A percentile compares a stretch with the other conserved stretches of the same genome.
Conservation (phyloP, 2,329 filamentous ascomycete genomes). For the Clarireedia sp. region DNA sequence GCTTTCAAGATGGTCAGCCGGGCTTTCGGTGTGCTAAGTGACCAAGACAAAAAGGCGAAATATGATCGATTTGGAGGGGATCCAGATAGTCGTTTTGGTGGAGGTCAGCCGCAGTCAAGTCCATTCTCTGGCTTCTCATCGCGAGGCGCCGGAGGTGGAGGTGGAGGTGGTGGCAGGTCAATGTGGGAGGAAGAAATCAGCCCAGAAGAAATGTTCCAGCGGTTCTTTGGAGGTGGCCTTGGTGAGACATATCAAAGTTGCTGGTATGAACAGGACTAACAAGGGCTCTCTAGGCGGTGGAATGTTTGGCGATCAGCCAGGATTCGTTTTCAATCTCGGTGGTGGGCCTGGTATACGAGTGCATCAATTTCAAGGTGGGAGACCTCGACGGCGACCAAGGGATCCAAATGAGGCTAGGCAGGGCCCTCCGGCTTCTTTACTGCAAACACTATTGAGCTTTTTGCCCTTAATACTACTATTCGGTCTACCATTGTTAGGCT, state of each 20-base stretch:
- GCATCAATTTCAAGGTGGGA: constrained; percentile 84
- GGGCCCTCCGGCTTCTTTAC: constrained; percentile 43
- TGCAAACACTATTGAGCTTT: constrained; percentile 57
- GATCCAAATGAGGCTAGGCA: constrained; percentile 43
- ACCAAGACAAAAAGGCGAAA: constrained; percentile 84
- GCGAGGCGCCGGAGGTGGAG: constrained; percentile 27
- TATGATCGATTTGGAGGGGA: constrained; percentile 88
- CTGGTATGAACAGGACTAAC: constrained; percentile 11
- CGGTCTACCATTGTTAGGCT: constrained; percentile 74
- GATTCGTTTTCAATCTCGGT: constrained; percentile 92
- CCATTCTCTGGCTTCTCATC: constrained; percentile 58
- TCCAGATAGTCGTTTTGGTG: constrained; percentile 78
- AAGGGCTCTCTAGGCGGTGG: constrained; percentile 30
- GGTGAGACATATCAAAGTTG: constrained; percentile 31
- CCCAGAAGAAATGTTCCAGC: constrained; percentile 91
- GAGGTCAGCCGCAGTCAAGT: constrained; percentile 40
- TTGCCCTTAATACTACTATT: constrained; percentile 87
- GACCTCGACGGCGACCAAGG: constrained; percentile 68
- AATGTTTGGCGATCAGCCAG: constrained; percentile 68
- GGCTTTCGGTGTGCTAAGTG: constrained; percentile 87
- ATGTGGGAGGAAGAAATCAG: constrained; percentile 89
- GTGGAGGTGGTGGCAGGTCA: constrained; percentile 41
- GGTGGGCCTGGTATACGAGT: constrained; percentile 87
- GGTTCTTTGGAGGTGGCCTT: constrained; percentile 74
- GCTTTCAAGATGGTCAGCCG: constrained; percentile 97